Conservation (phyloP, 2,329 filamentous ascomycete genomes). For the Aureobasidium vineae region DNA sequence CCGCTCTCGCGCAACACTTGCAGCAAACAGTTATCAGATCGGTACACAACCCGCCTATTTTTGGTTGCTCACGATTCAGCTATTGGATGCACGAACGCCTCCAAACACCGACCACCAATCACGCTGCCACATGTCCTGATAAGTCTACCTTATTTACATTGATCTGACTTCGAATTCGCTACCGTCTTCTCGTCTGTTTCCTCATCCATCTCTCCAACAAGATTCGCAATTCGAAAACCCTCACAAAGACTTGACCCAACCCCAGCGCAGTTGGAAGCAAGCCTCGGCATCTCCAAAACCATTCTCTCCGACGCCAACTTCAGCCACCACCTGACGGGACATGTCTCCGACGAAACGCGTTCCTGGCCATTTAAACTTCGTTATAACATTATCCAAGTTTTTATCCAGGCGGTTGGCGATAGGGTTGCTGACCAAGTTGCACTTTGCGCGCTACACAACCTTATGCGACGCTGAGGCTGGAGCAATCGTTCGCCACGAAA, state of each 20-base stretch:
- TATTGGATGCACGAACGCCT: constrained; percentile 23
- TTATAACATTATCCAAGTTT: not conserved
- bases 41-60: constrained; percentile 6
- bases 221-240: not conserved
- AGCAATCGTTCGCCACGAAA: constrained; percentile 12
- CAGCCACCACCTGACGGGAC: not conserved
- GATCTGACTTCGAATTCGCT: not conserved
- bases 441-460: not conserved
- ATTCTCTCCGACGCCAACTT: not conserved
- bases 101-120: constrained; percentile 7
- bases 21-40: constrained; percentile 1
- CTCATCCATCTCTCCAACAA: not conserved
- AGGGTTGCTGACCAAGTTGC: not conserved
- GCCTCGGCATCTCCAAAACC: not conserved
- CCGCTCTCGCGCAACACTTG: constrained; percentile 7
- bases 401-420: not conserved
- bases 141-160: not conserved
- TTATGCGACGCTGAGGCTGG: not conserved
- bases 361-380: constrained; percentile 14
- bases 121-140: constrained; percentile 2
- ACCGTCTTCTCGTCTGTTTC: not conserved
- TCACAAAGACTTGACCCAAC: too few relatives aligned
- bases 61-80: not conserved
- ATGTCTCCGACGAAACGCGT: not conserved
- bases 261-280: not conserved